These are phyloP conservation scores for Microstegium vimineum DNA, from an alignment of 176 grass and related monocot genomes.

Conservation along the genomic window DNA sequence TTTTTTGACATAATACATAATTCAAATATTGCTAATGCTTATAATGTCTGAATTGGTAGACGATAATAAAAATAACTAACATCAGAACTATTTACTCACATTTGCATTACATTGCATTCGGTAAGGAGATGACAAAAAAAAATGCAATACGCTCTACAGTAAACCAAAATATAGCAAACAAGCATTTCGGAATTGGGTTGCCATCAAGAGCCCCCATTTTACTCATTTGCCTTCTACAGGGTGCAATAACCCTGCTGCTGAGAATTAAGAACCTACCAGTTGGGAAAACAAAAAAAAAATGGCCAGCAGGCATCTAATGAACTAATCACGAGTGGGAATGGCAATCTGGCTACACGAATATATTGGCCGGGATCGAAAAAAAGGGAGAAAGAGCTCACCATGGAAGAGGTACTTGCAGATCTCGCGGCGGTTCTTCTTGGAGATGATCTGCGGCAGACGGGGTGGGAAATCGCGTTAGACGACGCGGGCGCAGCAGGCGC, in stretches of 20 bases:
- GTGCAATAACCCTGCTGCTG: not conserved
- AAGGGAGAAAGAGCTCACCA: slow-evolving; percentile 1
- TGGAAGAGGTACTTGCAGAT: slow-evolving; percentile 90
- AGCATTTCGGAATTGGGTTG: not conserved
- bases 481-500: not conserved
- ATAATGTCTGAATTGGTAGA: not conserved
- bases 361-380: fast-evolving
- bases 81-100: not conserved
- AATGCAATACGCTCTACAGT: not conserved
- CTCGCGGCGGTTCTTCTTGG: slow-evolving; percentile 70
- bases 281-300: not conserved
- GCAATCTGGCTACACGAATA: not conserved
- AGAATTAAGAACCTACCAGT: not conserved
- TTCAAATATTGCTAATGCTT: not conserved
- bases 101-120: not conserved
- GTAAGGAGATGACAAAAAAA: not conserved
- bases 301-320: not conserved
- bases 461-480: not conserved
- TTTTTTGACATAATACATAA: too few species aligned
- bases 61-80: not conserved
- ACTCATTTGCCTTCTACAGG: not conserved
- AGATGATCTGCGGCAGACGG: slow-evolving; percentile 47
- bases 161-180: not conserved
- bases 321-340: not conserved
- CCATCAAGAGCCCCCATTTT: not conserved